Evolutionary conservation across 371 early-diverging fungal genomes (phyloP).

Genomic region (Actinomortierella ambigua): DNA sequence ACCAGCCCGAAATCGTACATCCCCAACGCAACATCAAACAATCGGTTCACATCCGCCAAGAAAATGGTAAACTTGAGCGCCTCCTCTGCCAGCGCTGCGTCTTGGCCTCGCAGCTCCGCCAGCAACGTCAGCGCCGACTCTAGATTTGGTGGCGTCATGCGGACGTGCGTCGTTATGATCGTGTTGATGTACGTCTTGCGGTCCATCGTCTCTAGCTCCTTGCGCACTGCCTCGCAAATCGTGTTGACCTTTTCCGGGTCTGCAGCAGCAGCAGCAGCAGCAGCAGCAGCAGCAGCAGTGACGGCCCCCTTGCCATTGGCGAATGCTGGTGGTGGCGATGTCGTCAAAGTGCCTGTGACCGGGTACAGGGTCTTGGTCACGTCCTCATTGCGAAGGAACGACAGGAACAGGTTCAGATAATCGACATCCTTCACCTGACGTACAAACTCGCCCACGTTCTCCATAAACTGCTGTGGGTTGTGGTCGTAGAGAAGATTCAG

Average conservation of each 20-base stretch:
- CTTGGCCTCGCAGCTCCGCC: conserved; percentile 61
- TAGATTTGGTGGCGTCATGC: conserved; percentile 84
- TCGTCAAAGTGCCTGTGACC: conserved; percentile 15
- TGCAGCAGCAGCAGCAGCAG: neutral
- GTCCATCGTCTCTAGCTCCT: conserved; percentile 63
- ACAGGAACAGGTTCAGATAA: conserved; percentile 88
- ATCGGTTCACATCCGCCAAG: conserved; percentile 82
- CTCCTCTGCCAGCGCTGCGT: conserved; percentile 71
- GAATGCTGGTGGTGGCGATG: conserved; percentile 9
- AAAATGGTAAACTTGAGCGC: conserved; percentile 93
- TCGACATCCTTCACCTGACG: conserved; percentile 83
- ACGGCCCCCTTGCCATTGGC: conserved; percentile 14
- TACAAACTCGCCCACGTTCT: conserved; percentile 72
- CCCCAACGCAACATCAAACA: conserved; percentile 93
- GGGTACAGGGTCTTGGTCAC: conserved; percentile 46
- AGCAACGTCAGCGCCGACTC: conserved; percentile 78
- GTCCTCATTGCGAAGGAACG: conserved; percentile 68
- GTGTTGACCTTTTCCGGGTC: conserved; percentile 69
- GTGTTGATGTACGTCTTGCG: conserved; percentile 76
- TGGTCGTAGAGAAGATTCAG: conserved; percentile 89
- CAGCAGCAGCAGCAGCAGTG: conserved; percentile 17
- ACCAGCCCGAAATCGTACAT: conserved; percentile 94
- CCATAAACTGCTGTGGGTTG: conserved; percentile 69
- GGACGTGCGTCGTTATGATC: conserved; percentile 86
- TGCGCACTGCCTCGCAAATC: conserved; percentile 78